Evolutionary conservation across 768 basidiomycete species (phyloP), one percentile per base, ranked within the genome.

Genomic region (Pisolithus sp.): DNA sequence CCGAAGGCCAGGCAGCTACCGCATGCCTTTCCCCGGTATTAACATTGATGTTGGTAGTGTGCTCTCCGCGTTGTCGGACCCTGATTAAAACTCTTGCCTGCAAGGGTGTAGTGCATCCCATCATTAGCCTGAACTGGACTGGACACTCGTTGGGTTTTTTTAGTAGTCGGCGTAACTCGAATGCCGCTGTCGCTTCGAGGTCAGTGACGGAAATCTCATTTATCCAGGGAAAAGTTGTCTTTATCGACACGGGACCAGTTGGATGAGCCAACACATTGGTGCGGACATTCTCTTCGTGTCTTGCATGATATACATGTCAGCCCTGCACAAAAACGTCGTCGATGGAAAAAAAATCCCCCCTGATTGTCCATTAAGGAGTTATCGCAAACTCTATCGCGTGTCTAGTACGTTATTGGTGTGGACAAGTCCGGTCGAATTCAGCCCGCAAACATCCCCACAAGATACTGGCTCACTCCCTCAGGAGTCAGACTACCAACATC

Each of bases 401-500:
- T 23, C 44, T 12, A 5, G 34, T 46, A 50, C 23, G 52, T 55
- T 56, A 18, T 45, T 17, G 7, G 7, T 26, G 43, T 49, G 26
- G 39, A 48, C 31, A 42, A 43, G 37, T 38, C 43, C 42, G 59
- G 57, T 52, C 34, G 52, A 48, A 48, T 41, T 73, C 63, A 86
- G 59, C 83, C 88, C 56, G 88, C 85, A 73, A 91, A 95, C 85
- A 94, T 93, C 57, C 90, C 92, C 53, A 96, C 93, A 41, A 96
- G 78, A 67, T 94, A 94, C 67, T 93, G 92, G 69, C 90, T 93
- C 57, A 96, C 91, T 52, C 89, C 89, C 71, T 91, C 89, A 30
- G 93, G 92, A 20, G 91, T 93, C 56, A 94, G 75, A 59, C 90
- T 89, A 20, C 95, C 95, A 39, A 97, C 83, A 60, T 98, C 95